Conservation (phyloP, 148 eudicot species). For the Vaccinium darrowii region DNA sequence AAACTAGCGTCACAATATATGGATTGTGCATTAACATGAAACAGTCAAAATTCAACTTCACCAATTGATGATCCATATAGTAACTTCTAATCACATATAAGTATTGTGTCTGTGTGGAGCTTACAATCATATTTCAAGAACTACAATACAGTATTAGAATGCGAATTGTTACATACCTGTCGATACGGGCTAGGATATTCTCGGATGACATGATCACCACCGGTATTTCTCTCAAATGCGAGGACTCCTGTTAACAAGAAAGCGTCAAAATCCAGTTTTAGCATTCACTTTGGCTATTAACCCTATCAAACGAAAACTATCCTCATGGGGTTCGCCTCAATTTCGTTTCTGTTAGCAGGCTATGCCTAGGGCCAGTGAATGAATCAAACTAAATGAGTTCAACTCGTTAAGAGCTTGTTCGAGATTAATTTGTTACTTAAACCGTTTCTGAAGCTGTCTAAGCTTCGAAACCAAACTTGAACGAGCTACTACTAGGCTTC, state of each 20-base stretch:
- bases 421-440: not conserved
- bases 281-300: not conserved
- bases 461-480: not conserved
- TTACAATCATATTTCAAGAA: not conserved
- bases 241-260: slow-evolving; percentile 39
- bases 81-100: not conserved
- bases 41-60: not conserved
- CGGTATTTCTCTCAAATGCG: slow-evolving; percentile 44
- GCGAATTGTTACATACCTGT: slow-evolving; percentile 32
- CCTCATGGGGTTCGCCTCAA: not conserved
- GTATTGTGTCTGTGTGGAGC: not conserved
- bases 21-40: not conserved
- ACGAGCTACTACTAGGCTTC: not conserved
- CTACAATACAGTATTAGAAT: not conserved
- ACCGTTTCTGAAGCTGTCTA: not conserved
- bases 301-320: not conserved
- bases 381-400: not conserved
- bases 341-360: too few species aligned
- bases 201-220: slow-evolving; percentile 74
- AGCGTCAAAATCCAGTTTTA: slow-evolving; percentile 5
- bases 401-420: not conserved
- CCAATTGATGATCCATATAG: not conserved
- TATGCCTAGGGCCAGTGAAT: not conserved
- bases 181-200: slow-evolving; percentile 52
- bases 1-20: not conserved